Base-by-base conservation (phyloP, 129 eudicot species). In the Lactuca sativa region DNA sequence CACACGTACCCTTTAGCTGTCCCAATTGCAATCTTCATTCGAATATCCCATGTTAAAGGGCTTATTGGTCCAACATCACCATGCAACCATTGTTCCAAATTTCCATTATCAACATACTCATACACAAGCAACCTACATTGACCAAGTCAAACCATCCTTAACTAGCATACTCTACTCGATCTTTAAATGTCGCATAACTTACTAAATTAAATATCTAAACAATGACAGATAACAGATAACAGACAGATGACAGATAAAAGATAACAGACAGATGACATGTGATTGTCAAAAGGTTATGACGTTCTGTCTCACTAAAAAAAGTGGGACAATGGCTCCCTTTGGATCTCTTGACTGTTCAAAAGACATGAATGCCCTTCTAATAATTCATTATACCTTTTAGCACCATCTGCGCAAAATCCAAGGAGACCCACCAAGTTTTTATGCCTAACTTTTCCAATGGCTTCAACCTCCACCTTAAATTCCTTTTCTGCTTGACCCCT, bases 401-500 rank as follows among this genome's bases (percentile, higher is more conserved):
- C 77, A 54, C 96, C 98, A 56, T 92, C 97, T 16, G 86, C 95
- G 73, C 98, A 92, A 66, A 81, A 92, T 62, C 98, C 98, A 61
- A 89, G 62, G 13, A 92, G 85, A 74, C 98, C 91, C 59, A 89
- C 97, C 56, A 92, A 93, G 81, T 92, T 92, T 78, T 92, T 92
- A 77, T 92, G 98, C 67, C 95, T 85, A 60, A 92, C 96, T 92
- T 89, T 92, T n/a, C 98, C 98, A 56, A 92, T 92, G 49, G 98
- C 98, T 78, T 92, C 98, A 74, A 92, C 98, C 82, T 92, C 98
- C 77, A 92, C 98, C 84, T 86, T 89, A 54, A 89, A 92, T 75
- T 92, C 98, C 75, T 84, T 89, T 78, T 89, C 95, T 57, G 98
- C 98, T 76, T 92, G 98, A 58, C 98, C 98, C 92, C 98, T 92